Conservation (phyloP, 2,329 filamentous ascomycete species). For the Fusarium redolens region DNA sequence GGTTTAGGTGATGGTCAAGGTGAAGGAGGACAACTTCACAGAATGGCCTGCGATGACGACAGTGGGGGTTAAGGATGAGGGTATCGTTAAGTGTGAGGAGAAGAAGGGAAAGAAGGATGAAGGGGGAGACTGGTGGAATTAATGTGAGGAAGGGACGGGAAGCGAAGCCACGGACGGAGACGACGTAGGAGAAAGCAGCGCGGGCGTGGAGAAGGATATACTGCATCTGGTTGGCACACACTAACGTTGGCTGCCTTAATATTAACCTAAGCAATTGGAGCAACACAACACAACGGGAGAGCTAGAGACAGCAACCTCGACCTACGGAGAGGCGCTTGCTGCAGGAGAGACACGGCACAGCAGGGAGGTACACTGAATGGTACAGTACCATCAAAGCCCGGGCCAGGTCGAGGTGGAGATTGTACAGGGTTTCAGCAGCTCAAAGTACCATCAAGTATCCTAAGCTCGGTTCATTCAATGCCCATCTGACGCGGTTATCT, state of each 20-base stretch:
- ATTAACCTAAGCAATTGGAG: conserved; percentile 8
- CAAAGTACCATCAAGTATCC: conserved; percentile 25
- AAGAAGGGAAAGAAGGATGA: conserved; percentile 22
- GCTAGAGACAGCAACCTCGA: background rate
- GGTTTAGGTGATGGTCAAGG: conserved; percentile 8
- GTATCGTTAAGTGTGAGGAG: conserved; percentile 34
- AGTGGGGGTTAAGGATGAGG: conserved; percentile 23
- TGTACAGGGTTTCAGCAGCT: background rate
- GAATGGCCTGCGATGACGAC: conserved; percentile 22
- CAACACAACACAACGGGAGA: conserved; percentile 8
- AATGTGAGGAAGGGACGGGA: conserved; percentile 31
- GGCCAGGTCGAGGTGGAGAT: conserved; percentile 25
- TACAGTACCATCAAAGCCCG: conserved; percentile 14
- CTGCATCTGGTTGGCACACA: conserved; percentile 19
- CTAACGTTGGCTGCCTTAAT: background rate
- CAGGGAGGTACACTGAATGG: conserved; percentile 18
- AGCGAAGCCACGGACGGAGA: conserved; percentile 27
- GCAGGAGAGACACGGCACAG: conserved; percentile 22
- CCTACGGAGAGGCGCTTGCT: conserved; percentile 6
- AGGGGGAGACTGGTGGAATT: conserved; percentile 28
- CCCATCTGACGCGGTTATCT: conserved; percentile 12
- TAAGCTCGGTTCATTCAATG: conserved; percentile 2
- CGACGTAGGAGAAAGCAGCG: conserved; percentile 29
- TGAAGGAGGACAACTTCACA: conserved; percentile 16
- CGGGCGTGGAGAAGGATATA: conserved; percentile 34